These are phyloP conservation scores for Talaromyces sp. DNA, from an alignment of 2,329 filamentous ascomycete species.

Conservation along the genomic window DNA sequence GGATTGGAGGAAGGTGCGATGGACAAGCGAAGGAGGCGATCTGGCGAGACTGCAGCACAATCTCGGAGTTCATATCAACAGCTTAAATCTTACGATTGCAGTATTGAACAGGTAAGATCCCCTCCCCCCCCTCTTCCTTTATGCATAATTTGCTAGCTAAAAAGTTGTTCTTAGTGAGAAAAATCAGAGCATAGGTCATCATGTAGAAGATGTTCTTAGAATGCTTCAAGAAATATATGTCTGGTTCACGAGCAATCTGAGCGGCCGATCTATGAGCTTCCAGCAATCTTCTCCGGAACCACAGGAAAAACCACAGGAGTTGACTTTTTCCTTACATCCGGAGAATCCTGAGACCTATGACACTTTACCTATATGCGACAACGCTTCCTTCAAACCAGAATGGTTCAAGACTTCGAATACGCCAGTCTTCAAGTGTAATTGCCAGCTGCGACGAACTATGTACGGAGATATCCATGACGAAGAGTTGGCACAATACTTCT, in stretches of 20 bases:
- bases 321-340: neutral
- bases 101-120: neutral
- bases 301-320: neutral
- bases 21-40: slow-evolving; percentile 1
- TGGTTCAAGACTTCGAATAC: neutral
- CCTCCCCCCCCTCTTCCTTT: neutral
- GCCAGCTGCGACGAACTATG: neutral
- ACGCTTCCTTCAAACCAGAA: neutral
- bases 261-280: neutral
- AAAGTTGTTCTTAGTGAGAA: neutral
- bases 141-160: neutral
- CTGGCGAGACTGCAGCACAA: slow-evolving; percentile 2
- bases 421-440: slow-evolving; percentile 2
- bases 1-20: slow-evolving; percentile 1
- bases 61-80: neutral
- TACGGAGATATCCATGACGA: neutral
- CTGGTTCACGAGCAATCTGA: neutral
- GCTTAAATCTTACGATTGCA: slow-evolving; percentile 1
- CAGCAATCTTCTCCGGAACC: neutral
- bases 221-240: slow-evolving; percentile 1
- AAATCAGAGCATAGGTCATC: neutral
- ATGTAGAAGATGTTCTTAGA: neutral
- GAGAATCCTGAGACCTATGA: neutral
- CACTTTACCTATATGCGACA: neutral
- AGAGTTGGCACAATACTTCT: neutral